Percentiles rank a stretch among this genome's conserved stretches.
Conservation (phyloP, 1,139 yeast genomes). For the Zygosaccharomyces sapae region DNA sequence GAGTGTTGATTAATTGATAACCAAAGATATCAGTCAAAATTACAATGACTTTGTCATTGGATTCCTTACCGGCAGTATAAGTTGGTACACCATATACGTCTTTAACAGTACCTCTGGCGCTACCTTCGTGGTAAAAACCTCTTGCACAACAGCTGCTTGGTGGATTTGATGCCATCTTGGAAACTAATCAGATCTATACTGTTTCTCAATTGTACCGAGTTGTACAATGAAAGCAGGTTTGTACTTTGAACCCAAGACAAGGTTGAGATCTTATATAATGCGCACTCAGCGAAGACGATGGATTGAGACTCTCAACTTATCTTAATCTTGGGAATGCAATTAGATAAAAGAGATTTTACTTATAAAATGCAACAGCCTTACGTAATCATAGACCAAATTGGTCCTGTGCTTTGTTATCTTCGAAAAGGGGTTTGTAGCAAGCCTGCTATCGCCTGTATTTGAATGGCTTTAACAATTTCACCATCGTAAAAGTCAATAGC, state of each 20-base stretch:
- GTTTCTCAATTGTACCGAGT: too few species aligned
- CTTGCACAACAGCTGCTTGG: slow-evolving; percentile 49
- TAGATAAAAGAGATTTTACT: too few species aligned
- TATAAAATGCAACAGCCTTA: too few species aligned
- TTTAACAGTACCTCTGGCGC: slow-evolving; percentile 44
- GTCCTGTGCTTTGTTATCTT: not conserved
- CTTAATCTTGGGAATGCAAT: too few species aligned
- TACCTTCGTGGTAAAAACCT: slow-evolving; percentile 49
- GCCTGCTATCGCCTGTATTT: slow-evolving; percentile 5
- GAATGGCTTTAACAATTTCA: slow-evolving; percentile 20
- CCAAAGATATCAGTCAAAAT: slow-evolving; percentile 71
- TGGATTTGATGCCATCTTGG: slow-evolving; percentile 51
- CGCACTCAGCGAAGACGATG: too few species aligned
- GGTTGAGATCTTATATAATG: too few species aligned
- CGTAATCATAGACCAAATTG: not conserved
- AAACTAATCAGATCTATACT: too few species aligned
- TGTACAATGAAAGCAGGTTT: too few species aligned
- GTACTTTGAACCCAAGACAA: too few species aligned
- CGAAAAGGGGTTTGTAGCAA: not conserved
- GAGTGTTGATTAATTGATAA: slow-evolving; percentile 49
- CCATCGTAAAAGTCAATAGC: slow-evolving; percentile 25
- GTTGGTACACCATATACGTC: slow-evolving; percentile 47
- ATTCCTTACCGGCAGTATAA: slow-evolving; percentile 50
- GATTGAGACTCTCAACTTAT: too few species aligned
- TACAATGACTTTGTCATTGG: slow-evolving; percentile 47